Evolutionary conservation across 306 rosid species (phyloP).

Genomic region (Ammopiptanthus mongolicus): DNA sequence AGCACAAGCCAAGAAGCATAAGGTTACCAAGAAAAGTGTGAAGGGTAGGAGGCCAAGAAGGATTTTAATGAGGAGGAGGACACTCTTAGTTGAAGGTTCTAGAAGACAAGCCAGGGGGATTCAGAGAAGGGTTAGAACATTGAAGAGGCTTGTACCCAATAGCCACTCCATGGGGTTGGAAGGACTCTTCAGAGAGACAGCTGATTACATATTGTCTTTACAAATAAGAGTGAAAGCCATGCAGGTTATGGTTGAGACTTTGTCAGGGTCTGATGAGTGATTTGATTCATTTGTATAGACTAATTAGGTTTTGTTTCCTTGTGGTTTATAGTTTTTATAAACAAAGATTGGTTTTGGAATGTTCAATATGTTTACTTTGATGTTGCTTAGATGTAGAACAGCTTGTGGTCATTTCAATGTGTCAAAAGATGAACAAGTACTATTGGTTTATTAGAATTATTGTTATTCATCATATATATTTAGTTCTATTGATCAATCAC

Average conservation of each 20-base stretch:
- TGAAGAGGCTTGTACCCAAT: slow-evolving; percentile 63
- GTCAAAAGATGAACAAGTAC: background rate
- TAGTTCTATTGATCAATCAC: no score
- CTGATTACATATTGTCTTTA: slow-evolving; percentile 65
- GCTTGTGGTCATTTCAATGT: slow-evolving; percentile 19
- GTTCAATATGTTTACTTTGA: background rate
- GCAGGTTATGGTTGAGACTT: slow-evolving; percentile 68
- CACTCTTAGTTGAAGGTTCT: background rate
- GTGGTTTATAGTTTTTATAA: slow-evolving; percentile 11
- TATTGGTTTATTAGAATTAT: slow-evolving; percentile 1
- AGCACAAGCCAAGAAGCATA: slow-evolving; percentile 20
- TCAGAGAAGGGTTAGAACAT: slow-evolving; percentile 49
- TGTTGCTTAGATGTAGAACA: slow-evolving; percentile 16
- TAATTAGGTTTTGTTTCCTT: slow-evolving; percentile 7
- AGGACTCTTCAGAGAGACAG: slow-evolving; percentile 75
- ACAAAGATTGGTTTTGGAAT: slow-evolving; percentile 28
- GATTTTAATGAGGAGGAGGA: slow-evolving; percentile 44
- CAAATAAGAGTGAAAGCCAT: slow-evolving; percentile 72
- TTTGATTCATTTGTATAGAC: slow-evolving; percentile 31
- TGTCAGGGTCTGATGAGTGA: slow-evolving; percentile 39
- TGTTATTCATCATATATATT: slow-evolving; percentile 8
- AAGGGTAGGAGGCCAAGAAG: slow-evolving; percentile 27
- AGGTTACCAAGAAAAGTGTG: background rate
- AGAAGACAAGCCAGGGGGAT: slow-evolving; percentile 36
- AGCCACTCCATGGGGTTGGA: slow-evolving; percentile 50